These are phyloP conservation scores for Dothideomycetidae sp. DNA, from an alignment of 2,329 filamentous ascomycete species.

Conservation along the genomic window DNA sequence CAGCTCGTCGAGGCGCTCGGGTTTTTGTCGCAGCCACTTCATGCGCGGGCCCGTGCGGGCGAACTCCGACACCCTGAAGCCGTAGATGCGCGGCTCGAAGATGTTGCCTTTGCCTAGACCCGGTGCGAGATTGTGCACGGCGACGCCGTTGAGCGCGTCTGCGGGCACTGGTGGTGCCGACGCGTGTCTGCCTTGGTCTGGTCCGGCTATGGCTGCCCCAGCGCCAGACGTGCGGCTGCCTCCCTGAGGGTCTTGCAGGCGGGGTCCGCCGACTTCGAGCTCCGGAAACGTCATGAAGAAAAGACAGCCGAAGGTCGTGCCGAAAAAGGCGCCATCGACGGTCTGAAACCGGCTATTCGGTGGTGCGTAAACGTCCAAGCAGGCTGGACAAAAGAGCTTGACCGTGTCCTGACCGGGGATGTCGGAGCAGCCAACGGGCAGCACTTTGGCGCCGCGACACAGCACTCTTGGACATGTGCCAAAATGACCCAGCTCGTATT, in stretches of 20 bases:
- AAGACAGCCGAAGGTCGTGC: slow-evolving; percentile 87
- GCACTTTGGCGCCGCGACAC: slow-evolving; percentile 77
- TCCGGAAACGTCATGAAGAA: slow-evolving; percentile 99
- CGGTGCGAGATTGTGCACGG: slow-evolving; percentile 73
- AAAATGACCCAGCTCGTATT: slow-evolving; percentile 95
- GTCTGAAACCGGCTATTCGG: slow-evolving; percentile 96
- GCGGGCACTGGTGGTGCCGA: slow-evolving; percentile 31
- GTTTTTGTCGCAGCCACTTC: slow-evolving; percentile 87
- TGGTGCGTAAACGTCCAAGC: slow-evolving; percentile 91
- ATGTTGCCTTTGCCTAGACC: slow-evolving; percentile 70
- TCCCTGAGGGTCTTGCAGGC: not conserved
- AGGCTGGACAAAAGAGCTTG: slow-evolving; percentile 94
- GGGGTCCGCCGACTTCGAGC: slow-evolving; percentile 53
- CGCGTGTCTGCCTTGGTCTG: slow-evolving; percentile 8
- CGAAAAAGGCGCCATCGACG: slow-evolving; percentile 95
- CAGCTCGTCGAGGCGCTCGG: slow-evolving; percentile 62
- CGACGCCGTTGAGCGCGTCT: slow-evolving; percentile 64
- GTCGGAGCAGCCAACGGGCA: slow-evolving; percentile 87
- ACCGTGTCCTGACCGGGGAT: slow-evolving; percentile 94
- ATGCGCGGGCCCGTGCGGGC: slow-evolving; percentile 84
- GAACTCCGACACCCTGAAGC: slow-evolving; percentile 84
- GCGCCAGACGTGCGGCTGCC: too few relatives aligned
- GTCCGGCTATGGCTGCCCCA: slow-evolving; percentile 16
- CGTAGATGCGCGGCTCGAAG: slow-evolving; percentile 93
- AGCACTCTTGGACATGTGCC: slow-evolving; percentile 88